These are phyloP conservation scores for Coniochaeta sp. DNA, from an alignment of 2,329 filamentous ascomycete species.

Conservation along the genomic window DNA sequence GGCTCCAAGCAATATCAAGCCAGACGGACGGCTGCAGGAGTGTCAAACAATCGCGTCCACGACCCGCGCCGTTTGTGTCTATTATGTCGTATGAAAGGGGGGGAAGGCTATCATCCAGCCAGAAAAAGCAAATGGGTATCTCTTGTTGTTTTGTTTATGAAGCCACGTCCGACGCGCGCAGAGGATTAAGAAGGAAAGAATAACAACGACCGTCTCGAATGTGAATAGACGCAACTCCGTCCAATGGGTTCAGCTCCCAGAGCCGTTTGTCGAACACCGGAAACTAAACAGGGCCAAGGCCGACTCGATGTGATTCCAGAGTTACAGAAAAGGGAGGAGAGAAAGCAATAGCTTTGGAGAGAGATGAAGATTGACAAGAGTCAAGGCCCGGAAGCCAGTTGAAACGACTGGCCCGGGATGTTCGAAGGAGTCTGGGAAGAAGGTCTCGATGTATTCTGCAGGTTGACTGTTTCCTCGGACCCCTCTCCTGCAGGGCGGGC, in stretches of 20 bases:
- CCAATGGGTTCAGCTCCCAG: slow-evolving; percentile 11
- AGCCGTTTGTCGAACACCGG: slow-evolving; percentile 4
- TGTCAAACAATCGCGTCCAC: background rate
- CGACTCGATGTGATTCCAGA: background rate
- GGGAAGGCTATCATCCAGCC: background rate
- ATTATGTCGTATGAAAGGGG: background rate
- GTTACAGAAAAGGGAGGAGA: slow-evolving; percentile 2
- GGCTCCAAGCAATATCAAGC: background rate
- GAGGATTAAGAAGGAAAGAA: background rate
- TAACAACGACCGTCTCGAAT: background rate
- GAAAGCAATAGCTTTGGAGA: slow-evolving; percentile 2
- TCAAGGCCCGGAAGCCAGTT: background rate
- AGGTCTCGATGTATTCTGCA: background rate
- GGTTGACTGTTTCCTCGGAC: background rate
- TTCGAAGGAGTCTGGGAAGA: background rate
- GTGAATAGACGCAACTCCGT: slow-evolving; percentile 2
- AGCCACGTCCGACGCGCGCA: background rate
- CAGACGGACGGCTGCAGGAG: background rate
- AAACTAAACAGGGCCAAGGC: background rate
- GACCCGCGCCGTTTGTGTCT: background rate
- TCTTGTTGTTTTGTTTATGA: background rate
- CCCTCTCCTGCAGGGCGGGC: background rate
- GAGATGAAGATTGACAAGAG: background rate
- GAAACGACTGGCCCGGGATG: background rate
- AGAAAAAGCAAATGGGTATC: background rate